Evolutionary conservation across 345 rosid species (phyloP), one percentile per base, ranked within the genome.

Genomic region (Syzygium oleosum): DNA sequence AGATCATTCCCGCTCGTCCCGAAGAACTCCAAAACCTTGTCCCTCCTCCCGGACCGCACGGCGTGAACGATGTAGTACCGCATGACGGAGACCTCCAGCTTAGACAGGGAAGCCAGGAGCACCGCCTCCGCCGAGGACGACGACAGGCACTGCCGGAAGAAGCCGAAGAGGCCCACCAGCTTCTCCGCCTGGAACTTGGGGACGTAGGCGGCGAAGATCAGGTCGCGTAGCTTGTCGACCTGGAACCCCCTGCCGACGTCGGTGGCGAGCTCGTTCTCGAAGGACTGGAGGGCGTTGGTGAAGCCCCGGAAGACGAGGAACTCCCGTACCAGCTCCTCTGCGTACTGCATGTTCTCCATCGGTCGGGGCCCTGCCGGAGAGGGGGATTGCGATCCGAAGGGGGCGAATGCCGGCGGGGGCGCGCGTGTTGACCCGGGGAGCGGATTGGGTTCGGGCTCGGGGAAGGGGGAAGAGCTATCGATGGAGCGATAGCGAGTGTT

Each of bases 341-440:
- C 96, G 86, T 89, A 94, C 87, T 91, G 94, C 94, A 94, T 93
- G 54, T 93, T 95, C 93, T 95, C 96, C 97, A 95, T 95, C 73
- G 86, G 25, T 8, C 10, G 23, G 5, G 19, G 16, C 43, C 58
- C 85, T 16, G 56, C 55, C 7, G 46, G 46, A 43, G 7, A 43
- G 52, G 52, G 21, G 4, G 10, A 51, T 22, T 1, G 58, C 65
- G 63, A 41, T 52, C 49, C 65, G 63, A 23, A 27, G 58, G 3
- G 63, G 5, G 29, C 80, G 86, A 52, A 52, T 54, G 41, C 59
- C 86, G 85, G 56, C 2, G 86, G 54, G 54, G 22, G 52, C 52
- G 31, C 73, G 80, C 59, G 80, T 4, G 25, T 68, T 9, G 46
- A 68, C 46, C 46, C 41, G 41, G 80, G 12, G 80, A 73, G 23